Evolutionary conservation across 768 basidiomycete species (phyloP), one percentile per base, ranked within the genome.

Genomic region (Kwoniella mangroviensis): DNA sequence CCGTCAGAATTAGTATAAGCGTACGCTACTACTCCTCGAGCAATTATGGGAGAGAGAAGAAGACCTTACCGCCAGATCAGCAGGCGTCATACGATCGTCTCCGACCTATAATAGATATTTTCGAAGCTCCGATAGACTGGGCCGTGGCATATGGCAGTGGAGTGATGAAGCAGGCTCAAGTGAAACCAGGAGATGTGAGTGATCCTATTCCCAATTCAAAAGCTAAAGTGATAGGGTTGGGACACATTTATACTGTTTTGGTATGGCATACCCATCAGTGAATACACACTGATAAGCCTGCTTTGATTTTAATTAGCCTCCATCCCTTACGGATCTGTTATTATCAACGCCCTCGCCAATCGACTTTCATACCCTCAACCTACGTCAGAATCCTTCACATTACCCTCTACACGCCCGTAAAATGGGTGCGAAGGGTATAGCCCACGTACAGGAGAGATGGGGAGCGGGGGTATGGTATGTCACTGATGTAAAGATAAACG

Each of bases 101-200:
- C 10, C 57, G 70, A 42, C 79, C 76, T 19, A 63, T 98, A 67
- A 90, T 97, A 42, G 85, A 85, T 15, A 86, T 88, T 58, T 96
- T 98, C 77, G 87, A 93, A 52, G 92, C 93, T 0, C 95, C 95
- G 11, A 92, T 98, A 59, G 90, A 95, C 22, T 98, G 96, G 85
- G 97, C 95, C 0, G 94, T 98, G 79, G 97, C 97, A 0, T 99
- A 98, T 80, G 97, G 97, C 13, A 93, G 91, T 2, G 97, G 96
- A 0, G 94, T 98, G 1, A 97, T 97, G 75, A 89, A 92, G 78
- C 97, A 99, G 83, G 95, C 19, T 92, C 95, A 75, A 57, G 66
- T 69, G 24, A 63, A 69, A 19, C 68, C 69, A 73, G 76, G 69
- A 71, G 81, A 42, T 71, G 83, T 69, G 75, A 73, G 58, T 24